A percentile compares a stretch with the other conserved stretches of the same genome.
These are phyloP conservation scores for Rutstroemia sp. DNA, from an alignment of 2,329 filamentous ascomycete genomes.

Conservation along the genomic window DNA sequence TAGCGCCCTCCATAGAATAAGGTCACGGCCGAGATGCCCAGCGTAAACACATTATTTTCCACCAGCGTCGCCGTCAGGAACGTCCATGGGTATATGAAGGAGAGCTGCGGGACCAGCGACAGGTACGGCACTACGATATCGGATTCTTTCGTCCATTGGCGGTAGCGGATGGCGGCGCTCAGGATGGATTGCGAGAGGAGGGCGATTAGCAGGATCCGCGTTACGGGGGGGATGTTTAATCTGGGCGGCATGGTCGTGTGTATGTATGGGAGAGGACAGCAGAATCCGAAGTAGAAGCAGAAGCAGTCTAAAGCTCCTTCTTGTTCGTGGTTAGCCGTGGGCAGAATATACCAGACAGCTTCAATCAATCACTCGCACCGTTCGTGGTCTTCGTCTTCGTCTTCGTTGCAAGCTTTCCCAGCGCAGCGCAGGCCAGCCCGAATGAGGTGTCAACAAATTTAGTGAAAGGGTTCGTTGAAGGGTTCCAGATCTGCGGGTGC, in stretches of 20 bases:
- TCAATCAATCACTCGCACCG: background rate
- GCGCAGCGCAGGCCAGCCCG: background rate
- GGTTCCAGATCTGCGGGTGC: background rate
- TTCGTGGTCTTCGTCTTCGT: too few species aligned
- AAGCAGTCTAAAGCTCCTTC: background rate
- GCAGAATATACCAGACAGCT: background rate
- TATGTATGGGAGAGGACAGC: background rate
- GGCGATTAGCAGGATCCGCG: slow-evolving; percentile 69
- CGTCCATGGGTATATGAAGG: slow-evolving; percentile 88
- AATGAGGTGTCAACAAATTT: background rate
- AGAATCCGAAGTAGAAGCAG: background rate
- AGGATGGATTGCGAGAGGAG: slow-evolving; percentile 73
- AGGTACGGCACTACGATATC: slow-evolving; percentile 76
- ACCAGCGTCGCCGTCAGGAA: slow-evolving; percentile 80
- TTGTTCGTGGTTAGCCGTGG: slow-evolving; percentile 12
- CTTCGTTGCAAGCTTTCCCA: background rate
- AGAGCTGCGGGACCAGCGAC: slow-evolving; percentile 74
- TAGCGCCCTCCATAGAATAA: slow-evolving; percentile 91
- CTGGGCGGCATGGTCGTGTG: slow-evolving; percentile 59
- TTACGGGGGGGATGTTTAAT: slow-evolving; percentile 89
- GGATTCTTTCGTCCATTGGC: slow-evolving; percentile 56
- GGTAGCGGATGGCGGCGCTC: slow-evolving; percentile 70
- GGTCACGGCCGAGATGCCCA: slow-evolving; percentile 68
- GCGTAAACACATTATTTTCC: slow-evolving; percentile 86
- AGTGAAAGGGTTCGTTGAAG: background rate